phyloP scores from a whole-genome alignment of 1,284 basidiomycete genomes.

The Leccinum laetum region DNA sequence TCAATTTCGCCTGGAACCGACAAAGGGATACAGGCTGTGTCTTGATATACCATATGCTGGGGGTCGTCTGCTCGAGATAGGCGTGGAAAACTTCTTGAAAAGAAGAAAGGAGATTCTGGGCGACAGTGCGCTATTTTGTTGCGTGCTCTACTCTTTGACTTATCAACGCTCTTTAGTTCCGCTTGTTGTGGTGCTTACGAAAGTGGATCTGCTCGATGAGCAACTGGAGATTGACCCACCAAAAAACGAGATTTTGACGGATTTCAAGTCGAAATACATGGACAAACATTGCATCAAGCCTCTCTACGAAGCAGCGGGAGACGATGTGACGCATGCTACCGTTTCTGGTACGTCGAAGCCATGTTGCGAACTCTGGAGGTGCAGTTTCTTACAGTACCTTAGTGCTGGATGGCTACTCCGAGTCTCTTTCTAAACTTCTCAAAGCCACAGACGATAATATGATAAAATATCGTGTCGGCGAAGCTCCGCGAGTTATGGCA shows the following conservation, averaged over 20 bases:
- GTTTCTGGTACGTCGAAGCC: slow-evolving; percentile 13
- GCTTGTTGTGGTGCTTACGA: slow-evolving; percentile 13
- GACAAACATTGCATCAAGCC: not conserved
- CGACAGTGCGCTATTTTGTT: slow-evolving; percentile 3
- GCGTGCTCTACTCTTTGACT: no score
- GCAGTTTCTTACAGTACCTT: not conserved
- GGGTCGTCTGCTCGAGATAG: slow-evolving; percentile 16
- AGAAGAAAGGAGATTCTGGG: slow-evolving; percentile 11
- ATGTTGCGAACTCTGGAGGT: not conserved
- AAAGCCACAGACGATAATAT: slow-evolving; percentile 7
- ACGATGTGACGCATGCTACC: not conserved
- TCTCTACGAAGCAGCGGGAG: not conserved
- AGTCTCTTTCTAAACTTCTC: slow-evolving; percentile 7
- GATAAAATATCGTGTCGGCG: slow-evolving; percentile 1
- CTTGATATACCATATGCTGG: slow-evolving; percentile 13
- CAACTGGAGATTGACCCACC: slow-evolving; percentile 9
- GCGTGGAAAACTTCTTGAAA: slow-evolving; percentile 14
- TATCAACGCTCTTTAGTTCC: no score
- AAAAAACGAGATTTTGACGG: not conserved
- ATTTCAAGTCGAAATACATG: not conserved
- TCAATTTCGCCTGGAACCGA: not conserved
- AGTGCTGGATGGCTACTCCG: slow-evolving; percentile 4
- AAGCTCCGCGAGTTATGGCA: slow-evolving; percentile 8
- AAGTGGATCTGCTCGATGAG: slow-evolving; percentile 9
- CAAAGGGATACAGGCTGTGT: slow-evolving; percentile 11